Conservation (phyloP, 441 rosid species). For the Francoa sonchifolia region DNA sequence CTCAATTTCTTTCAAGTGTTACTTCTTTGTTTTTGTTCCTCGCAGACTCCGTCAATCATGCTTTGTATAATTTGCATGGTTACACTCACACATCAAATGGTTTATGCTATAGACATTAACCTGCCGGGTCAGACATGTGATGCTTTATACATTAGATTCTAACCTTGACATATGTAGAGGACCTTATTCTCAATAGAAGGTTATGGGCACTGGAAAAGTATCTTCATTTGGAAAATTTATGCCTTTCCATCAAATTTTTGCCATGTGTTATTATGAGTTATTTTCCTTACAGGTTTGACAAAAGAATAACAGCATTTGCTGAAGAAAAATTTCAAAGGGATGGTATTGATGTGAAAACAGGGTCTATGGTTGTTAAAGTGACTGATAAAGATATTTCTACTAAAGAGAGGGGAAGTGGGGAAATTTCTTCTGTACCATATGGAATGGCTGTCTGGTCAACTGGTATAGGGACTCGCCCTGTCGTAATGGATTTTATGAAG, state of each 20-base stretch:
- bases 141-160: too few species aligned
- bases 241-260: too few species aligned
- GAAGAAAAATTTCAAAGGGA: constrained; percentile 81
- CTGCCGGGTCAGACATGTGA: too few species aligned
- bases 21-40: background rate
- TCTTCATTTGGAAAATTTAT: too few species aligned
- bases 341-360: constrained; percentile 75
- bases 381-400: constrained; percentile 70
- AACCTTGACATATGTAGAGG: too few species aligned
- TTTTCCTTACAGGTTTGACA: constrained; percentile 72
- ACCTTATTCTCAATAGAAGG: too few species aligned
- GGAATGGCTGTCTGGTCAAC: constrained; percentile 99
- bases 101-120: too few species aligned
- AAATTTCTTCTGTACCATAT: constrained; percentile 48
- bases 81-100: too few species aligned
- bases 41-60: too few species aligned
- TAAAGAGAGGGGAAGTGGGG: constrained; percentile 48
- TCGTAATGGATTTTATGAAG: constrained; percentile 79
- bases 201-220: background rate
- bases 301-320: constrained; percentile 87
- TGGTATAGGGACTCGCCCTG: constrained; percentile 84
- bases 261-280: background rate
- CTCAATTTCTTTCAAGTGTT: background rate
- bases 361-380: constrained; percentile 82
- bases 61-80: too few species aligned